Conservation (phyloP, 2,329 filamentous ascomycete species). For the Cadophora sp. region DNA sequence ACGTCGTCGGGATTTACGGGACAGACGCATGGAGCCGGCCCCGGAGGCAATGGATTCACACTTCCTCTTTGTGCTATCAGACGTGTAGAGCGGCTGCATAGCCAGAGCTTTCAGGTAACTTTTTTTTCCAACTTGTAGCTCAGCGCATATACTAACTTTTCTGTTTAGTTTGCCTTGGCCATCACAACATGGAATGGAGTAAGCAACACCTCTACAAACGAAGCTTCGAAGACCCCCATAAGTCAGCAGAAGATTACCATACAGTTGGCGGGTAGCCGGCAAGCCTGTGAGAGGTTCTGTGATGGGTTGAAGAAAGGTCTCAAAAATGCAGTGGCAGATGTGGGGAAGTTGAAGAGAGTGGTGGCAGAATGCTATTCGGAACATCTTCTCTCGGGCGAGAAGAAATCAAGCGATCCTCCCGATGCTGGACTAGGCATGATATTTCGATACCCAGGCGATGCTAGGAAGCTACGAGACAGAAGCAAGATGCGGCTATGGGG, state of each 20-base stretch:
- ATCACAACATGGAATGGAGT: slow-evolving; percentile 94
- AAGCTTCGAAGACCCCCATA: slow-evolving; percentile 48
- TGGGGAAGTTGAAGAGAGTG: slow-evolving; percentile 82
- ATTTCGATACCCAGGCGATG: slow-evolving; percentile 94
- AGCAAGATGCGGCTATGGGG: slow-evolving; percentile 99
- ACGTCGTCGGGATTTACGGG: slow-evolving; percentile 87
- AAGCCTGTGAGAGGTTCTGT: slow-evolving; percentile 93
- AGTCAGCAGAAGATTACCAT: slow-evolving; percentile 87
- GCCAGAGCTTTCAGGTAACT: slow-evolving; percentile 78
- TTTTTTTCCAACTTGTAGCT: slow-evolving; percentile 21
- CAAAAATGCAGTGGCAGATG: slow-evolving; percentile 84
- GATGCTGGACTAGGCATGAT: slow-evolving; percentile 92
- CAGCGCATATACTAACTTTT: slow-evolving; percentile 34
- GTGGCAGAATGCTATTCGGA: slow-evolving; percentile 90
- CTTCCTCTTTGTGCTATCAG: slow-evolving; percentile 91
- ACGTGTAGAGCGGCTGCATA: slow-evolving; percentile 90
- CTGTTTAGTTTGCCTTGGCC: slow-evolving; percentile 78
- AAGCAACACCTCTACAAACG: slow-evolving; percentile 60
- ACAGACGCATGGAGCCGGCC: slow-evolving; percentile 90
- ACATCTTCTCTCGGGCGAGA: slow-evolving; percentile 72
- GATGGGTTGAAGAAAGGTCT: slow-evolving; percentile 93
- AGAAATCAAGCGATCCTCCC: slow-evolving; percentile 71
- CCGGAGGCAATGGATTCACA: slow-evolving; percentile 94
- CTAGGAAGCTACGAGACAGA: slow-evolving; percentile 89
- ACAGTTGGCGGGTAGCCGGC: slow-evolving; percentile 86